Evolutionary conservation across 2,329 filamentous ascomycete species (phyloP).

Genomic region (Fusarium virguliforme): DNA sequence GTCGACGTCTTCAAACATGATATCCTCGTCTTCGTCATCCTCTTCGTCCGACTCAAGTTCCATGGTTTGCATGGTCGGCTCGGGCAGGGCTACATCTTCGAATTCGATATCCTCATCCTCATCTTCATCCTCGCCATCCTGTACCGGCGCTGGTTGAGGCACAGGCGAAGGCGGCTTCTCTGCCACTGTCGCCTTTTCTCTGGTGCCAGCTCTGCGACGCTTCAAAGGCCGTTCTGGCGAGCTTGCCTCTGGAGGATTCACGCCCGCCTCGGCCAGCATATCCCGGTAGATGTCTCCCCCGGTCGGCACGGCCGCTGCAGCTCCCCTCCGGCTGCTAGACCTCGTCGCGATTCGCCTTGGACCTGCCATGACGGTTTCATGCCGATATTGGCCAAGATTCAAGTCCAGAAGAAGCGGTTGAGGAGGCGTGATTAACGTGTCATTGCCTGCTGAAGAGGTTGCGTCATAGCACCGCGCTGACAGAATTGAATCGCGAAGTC

Average conservation of each 20-base stretch:
- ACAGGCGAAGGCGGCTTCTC: neutral
- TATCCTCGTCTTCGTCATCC: constrained; percentile 60
- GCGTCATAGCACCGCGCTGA: constrained; percentile 47
- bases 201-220: constrained; percentile 53
- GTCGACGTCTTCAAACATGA: constrained; percentile 67
- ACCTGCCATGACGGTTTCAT: constrained; percentile 53
- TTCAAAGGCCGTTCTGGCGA: constrained; percentile 61
- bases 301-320: constrained; percentile 36
- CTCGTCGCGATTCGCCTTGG: constrained; percentile 51
- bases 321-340: constrained; percentile 42
- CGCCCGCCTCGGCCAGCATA: constrained; percentile 67
- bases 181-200: constrained; percentile 10
- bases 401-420: constrained; percentile 16
- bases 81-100: constrained; percentile 66
- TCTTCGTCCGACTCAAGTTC: constrained; percentile 66
- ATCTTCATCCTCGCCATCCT: constrained; percentile 54
- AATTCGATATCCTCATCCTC: constrained; percentile 65
- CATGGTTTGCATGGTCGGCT: constrained; percentile 67
- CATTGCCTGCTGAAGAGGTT: constrained; percentile 39
- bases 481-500: constrained; percentile 35
- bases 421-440: constrained; percentile 34
- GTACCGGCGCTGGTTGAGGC: neutral
- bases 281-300: constrained; percentile 63
- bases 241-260: constrained; percentile 50
- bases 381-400: neutral